Conservation (phyloP, 73 alveolate genomes). For the Paramecium octaurelia region DNA sequence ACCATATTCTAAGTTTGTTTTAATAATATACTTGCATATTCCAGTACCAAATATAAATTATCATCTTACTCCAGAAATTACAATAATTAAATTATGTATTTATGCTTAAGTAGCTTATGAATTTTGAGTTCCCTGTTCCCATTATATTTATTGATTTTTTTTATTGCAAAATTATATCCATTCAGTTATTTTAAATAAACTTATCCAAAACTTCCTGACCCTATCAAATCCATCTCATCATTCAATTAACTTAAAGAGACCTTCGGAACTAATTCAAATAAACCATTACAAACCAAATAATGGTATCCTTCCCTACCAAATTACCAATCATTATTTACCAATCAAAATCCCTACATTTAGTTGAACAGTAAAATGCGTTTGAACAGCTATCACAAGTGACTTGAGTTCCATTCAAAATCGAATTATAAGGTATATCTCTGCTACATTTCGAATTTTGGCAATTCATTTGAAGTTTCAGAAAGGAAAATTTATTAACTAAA, state of each 20-base stretch:
- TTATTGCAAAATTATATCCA: slow-evolving; percentile 31
- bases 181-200: slow-evolving; percentile 14
- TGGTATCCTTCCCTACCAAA: slow-evolving; percentile 17
- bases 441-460: background rate
- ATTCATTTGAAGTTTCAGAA: background rate
- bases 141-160: background rate
- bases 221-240: background rate
- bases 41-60: background rate
- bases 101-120: background rate
- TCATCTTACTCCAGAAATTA: background rate
- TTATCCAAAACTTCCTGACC: slow-evolving; percentile 17
- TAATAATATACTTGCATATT: background rate
- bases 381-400: background rate
- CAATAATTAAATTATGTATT: background rate
- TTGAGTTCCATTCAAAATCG: background rate
- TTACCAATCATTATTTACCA: background rate
- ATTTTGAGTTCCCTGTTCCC: background rate
- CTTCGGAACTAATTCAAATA: background rate
- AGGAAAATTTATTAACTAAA: background rate
- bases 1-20: background rate
- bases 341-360: background rate
- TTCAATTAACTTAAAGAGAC: background rate
- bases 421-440: background rate
- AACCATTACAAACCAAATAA: background rate
- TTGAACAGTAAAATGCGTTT: background rate